Base-by-base conservation (phyloP, 2,329 filamentous ascomycete species). In the Teratosphaeria destructans region DNA sequence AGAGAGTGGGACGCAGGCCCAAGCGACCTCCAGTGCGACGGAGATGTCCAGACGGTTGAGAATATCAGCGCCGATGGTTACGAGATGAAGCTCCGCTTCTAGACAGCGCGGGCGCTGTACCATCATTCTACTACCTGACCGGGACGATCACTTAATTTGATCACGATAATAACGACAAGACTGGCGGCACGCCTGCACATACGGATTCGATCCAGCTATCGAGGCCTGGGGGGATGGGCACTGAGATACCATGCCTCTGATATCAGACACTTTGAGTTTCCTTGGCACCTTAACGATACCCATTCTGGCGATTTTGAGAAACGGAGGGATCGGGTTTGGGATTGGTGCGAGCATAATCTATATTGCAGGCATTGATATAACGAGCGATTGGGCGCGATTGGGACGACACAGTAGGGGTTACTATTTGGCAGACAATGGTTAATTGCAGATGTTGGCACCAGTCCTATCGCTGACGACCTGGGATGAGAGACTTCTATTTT, bases 1-100 rank as follows among this genome's bases (percentile, higher is more conserved):
- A 79, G 76, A 68, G 81, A 80, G 70, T 84, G 77, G 81, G 76
- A 77, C 71, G 77, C 75, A 65, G 77, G 77, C 29, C 68, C 73
- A 35, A 75, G 74, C 37, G 76, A 79, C 62, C 73, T 79, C 29
- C 75, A 79, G 61, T 76, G 76, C 59, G 78, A 81, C 64, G 77
- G 77, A 64, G 77, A 79, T 59, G 68, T 79, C 39, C 66, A 71
- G 52, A 72, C 75, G 23, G 65, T 73, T 10, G 73, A 78, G 65
- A 77, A 76, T 61, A 70, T 76, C 52, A 72, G 73, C 65, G 75
- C 76, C 52, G 74, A 73, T 54, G 76, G 76, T 54, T 80, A 79
- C 66, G 77, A 79, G 71, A 73, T 80, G 59, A 76, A 76, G 60
- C 73, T 80, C 60, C 72, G 78, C 60, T 80, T 76, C 68, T 80